phyloP scores from a whole-genome alignment of 108 stramenopile species.

The Nannochloropsis salina region DNA sequence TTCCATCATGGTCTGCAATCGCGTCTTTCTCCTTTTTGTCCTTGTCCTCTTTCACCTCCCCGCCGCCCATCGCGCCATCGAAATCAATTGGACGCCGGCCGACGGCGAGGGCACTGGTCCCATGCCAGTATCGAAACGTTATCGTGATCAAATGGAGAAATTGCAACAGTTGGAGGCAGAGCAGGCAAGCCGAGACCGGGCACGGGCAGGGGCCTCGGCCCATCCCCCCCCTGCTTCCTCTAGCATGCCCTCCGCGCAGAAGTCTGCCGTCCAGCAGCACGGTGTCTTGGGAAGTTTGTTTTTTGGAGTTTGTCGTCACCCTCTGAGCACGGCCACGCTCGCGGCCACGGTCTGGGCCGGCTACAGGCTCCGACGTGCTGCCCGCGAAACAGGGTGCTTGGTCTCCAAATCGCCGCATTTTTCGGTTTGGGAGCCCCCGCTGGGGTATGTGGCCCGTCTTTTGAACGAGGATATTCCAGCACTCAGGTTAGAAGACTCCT shows the following conservation, averaged over 20 bases:
- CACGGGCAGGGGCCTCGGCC: neutral
- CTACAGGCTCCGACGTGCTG: neutral
- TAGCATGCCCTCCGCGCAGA: neutral
- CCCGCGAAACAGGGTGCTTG: neutral
- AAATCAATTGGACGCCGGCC: conserved; percentile 17
- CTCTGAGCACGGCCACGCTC: neutral
- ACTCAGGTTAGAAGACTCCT: neutral
- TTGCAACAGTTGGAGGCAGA: neutral
- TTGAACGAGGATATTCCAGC: neutral
- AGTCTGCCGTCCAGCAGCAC: neutral
- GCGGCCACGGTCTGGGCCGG: neutral
- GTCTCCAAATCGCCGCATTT: neutral
- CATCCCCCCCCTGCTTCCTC: neutral
- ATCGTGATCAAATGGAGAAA: neutral
- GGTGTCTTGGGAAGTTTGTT: neutral
- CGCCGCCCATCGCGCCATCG: neutral
- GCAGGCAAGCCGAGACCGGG: neutral
- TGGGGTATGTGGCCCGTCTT: neutral
- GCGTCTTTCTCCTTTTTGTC: neutral
- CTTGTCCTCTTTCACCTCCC: neutral
- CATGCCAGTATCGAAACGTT: neutral
- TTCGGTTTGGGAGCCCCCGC: neutral
- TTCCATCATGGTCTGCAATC: too few relatives aligned
- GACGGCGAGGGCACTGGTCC: neutral
- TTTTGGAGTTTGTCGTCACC: neutral